A percentile compares a stretch with the other conserved stretches of the same genome.
Conservation (phyloP, 495 filamentous ascomycete genomes). For the Penicillium bialowiezense region DNA sequence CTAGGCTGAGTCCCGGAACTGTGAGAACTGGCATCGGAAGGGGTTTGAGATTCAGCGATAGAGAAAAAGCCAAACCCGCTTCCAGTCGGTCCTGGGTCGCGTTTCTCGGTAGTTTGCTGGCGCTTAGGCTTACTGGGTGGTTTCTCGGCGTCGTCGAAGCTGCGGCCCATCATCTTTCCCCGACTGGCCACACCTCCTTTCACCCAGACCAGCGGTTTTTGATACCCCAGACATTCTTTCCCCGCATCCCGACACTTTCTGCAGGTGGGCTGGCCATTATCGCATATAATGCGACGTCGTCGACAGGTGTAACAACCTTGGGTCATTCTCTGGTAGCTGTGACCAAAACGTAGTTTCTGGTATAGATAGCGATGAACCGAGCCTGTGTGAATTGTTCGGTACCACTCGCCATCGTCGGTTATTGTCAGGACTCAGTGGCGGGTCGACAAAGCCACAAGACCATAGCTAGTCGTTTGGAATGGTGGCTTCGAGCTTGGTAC, state of each 20-base stretch:
- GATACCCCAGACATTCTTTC: slow-evolving; percentile 61
- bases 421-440: slow-evolving; percentile 12
- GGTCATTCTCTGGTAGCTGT: slow-evolving; percentile 31
- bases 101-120: background rate
- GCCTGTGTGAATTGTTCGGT: slow-evolving; percentile 12
- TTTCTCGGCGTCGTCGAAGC: slow-evolving; percentile 38
- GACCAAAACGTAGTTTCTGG: slow-evolving; percentile 12
- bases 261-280: slow-evolving; percentile 61
- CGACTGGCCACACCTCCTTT: slow-evolving; percentile 50
- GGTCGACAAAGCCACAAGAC: slow-evolving; percentile 6
- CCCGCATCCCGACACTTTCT: slow-evolving; percentile 62
- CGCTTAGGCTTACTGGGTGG: slow-evolving; percentile 1
- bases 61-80: slow-evolving; percentile 11
- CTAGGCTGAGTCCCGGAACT: slow-evolving; percentile 17
- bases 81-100: background rate
- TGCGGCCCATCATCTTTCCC: slow-evolving; percentile 51
- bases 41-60: slow-evolving; percentile 16
- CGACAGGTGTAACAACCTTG: slow-evolving; percentile 52
- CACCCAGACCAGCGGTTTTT: slow-evolving; percentile 53
- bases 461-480: slow-evolving; percentile 10
- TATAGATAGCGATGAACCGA: slow-evolving; percentile 12
- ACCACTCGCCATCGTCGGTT: slow-evolving; percentile 25
- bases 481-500: background rate
- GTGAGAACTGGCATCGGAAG: slow-evolving; percentile 19
- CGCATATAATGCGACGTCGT: slow-evolving; percentile 53